These are phyloP conservation scores for Neospora caninum DNA, from an alignment of 169 alveolate species.

Conservation along the genomic window DNA sequence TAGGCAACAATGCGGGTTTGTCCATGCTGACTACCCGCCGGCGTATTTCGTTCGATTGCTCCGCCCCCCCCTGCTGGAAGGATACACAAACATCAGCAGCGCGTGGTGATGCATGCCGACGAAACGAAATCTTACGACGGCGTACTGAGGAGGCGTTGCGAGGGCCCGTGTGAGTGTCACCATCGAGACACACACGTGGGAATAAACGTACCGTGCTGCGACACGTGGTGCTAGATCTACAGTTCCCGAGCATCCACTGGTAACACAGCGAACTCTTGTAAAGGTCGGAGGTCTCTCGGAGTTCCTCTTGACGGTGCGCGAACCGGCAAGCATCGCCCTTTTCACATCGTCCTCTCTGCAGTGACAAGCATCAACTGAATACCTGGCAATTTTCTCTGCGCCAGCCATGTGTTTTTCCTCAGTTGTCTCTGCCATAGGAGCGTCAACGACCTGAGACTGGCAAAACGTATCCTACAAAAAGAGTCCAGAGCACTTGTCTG, in stretches of 20 bases:
- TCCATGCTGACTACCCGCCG: not conserved
- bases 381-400: not conserved
- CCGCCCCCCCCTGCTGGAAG: not conserved
- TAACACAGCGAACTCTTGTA: not conserved
- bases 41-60: not conserved
- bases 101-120: not conserved
- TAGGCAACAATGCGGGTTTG: not conserved
- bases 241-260: not conserved
- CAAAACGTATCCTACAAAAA: too few species aligned
- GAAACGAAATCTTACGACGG: too few species aligned
- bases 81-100: not conserved
- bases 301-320: slow-evolving; percentile 7
- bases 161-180: not conserved
- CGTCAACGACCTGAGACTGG: too few species aligned
- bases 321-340: slow-evolving; percentile 10
- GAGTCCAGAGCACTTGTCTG: too few species aligned
- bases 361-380: not conserved
- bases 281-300: not conserved
- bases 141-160: not conserved
- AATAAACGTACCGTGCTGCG: not conserved
- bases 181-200: not conserved
- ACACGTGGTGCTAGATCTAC: not conserved
- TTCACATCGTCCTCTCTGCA: slow-evolving; percentile 2
- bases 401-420: not conserved
- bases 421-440: not conserved